A percentile compares a stretch with the other conserved stretches of the same genome.
Conservation (phyloP, 495 filamentous ascomycete species). For the Amorphotheca resinae region DNA sequence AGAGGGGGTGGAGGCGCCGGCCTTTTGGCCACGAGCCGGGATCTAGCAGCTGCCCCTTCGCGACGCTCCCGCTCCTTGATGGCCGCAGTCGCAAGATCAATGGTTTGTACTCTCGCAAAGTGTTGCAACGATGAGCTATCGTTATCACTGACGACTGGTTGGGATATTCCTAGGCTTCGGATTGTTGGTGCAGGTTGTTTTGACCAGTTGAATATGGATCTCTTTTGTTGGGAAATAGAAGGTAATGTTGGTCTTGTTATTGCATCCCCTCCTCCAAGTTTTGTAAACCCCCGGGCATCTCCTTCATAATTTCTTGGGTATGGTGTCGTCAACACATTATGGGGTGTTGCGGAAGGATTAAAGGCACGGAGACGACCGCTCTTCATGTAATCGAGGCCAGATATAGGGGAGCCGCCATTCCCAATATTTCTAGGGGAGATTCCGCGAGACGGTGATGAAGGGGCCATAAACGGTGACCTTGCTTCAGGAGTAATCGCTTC, state of each 20-base stretch:
- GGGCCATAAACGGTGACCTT: constrained; percentile 15
- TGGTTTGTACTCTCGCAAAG: constrained; percentile 32
- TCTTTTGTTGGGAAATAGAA: constrained; percentile 21
- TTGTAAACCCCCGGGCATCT: constrained; percentile 13
- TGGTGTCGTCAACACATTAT: constrained; percentile 9
- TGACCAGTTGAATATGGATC: constrained; percentile 22
- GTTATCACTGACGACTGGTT: constrained; percentile 32
- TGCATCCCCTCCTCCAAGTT: constrained; percentile 7
- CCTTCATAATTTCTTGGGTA: constrained; percentile 9
- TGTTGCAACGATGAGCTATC: constrained; percentile 24
- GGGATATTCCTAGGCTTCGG: constrained; percentile 33
- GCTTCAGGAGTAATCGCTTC: constrained; percentile 18
- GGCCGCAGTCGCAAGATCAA: constrained; percentile 35
- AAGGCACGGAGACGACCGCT: constrained; percentile 15
- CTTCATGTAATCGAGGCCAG: constrained; percentile 9
- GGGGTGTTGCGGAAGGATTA: constrained; percentile 15
- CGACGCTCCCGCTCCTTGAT: constrained; percentile 34
- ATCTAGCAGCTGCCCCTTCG: constrained; percentile 22
- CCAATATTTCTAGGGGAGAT: constrained; percentile 5
- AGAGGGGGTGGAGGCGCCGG: constrained; percentile 29
- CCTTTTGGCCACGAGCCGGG: constrained; percentile 24
- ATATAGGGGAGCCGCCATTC: constrained; percentile 10
- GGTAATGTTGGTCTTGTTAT: constrained; percentile 1
- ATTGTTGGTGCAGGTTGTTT: constrained; percentile 19
- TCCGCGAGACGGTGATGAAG: constrained; percentile 8